Percentiles rank a stretch among this genome's conserved stretches.
Evolutionary conservation across 1,284 basidiomycete genomes (phyloP).

Genomic region (Ceratobasidium sp.): DNA sequence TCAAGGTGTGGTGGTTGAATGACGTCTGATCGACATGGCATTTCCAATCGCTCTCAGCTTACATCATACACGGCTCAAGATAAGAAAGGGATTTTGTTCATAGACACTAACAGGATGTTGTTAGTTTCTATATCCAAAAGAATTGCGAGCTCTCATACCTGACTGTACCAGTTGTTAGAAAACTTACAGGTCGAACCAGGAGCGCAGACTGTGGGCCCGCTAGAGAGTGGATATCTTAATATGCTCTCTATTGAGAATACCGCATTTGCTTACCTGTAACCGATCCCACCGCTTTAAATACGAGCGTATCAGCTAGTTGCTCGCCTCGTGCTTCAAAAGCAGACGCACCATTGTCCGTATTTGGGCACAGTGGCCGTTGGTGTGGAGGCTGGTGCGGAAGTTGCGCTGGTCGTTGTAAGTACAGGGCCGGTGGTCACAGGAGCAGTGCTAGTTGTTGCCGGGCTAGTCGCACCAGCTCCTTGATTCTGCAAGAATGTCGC

Average conservation of each 20-base stretch:
- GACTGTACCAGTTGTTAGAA: conserved; percentile 34
- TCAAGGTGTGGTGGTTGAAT: too few species aligned
- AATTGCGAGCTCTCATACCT: background rate
- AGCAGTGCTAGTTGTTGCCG: background rate
- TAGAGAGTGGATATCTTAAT: background rate
- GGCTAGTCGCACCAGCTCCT: background rate
- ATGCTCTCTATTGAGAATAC: background rate
- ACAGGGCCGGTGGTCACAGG: conserved; percentile 3
- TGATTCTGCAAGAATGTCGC: conserved; percentile 35
- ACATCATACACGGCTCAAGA: too few species aligned
- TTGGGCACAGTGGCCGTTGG: conserved; percentile 35
- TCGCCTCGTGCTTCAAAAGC: too few species aligned
- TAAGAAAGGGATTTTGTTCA: too few species aligned
- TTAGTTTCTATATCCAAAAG: too few species aligned
- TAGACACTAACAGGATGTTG: too few species aligned
- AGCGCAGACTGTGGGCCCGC: conserved; percentile 26
- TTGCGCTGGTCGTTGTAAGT: conserved; percentile 28
- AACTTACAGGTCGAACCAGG: conserved; percentile 24
- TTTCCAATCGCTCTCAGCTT: too few species aligned
- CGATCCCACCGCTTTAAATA: conserved; percentile 28
- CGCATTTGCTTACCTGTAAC: conserved; percentile 20
- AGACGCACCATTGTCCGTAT: conserved; percentile 38
- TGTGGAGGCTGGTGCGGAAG: conserved; percentile 34
- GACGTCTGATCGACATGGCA: too few species aligned
- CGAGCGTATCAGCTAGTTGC: too few species aligned